These are phyloP conservation scores for Carpinus fangiana DNA, from an alignment of 306 rosid genomes.

Conservation along the genomic window DNA sequence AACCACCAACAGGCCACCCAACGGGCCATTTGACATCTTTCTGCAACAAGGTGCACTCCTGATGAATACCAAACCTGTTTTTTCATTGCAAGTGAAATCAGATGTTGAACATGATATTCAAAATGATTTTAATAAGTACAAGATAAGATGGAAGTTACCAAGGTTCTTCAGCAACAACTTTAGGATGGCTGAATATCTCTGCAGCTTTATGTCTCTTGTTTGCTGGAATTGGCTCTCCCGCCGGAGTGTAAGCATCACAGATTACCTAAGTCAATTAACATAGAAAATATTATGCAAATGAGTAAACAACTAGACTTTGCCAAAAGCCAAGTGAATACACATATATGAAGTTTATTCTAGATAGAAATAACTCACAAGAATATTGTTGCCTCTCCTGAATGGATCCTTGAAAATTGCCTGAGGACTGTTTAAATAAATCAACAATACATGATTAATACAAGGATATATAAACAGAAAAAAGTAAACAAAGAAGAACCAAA, in stretches of 20 bases:
- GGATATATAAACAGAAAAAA: background rate
- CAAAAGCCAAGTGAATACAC: background rate
- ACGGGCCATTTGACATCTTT: conserved; percentile 76
- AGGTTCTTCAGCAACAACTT: conserved; percentile 63
- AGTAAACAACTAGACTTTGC: background rate
- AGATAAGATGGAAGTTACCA: conserved; percentile 39
- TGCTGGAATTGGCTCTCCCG: conserved; percentile 68
- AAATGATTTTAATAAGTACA: background rate
- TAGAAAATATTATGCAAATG: background rate
- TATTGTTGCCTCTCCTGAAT: conserved; percentile 77
- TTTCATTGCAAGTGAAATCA: conserved; percentile 18
- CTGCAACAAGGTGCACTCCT: conserved; percentile 91
- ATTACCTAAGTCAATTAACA: conserved; percentile 47
- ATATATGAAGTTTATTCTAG: too few relatives aligned
- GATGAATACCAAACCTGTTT: conserved; percentile 86
- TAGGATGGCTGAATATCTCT: conserved; percentile 64
- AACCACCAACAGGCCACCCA: conserved; percentile 93
- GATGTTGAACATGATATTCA: background rate
- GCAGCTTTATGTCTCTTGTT: conserved; percentile 70
- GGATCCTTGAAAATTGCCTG: conserved; percentile 93
- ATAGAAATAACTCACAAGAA: conserved; percentile 50
- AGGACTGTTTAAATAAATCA: conserved; percentile 49
- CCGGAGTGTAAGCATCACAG: conserved; percentile 67
- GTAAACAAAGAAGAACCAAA: background rate
- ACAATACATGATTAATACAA: background rate